phyloP scores from a whole-genome alignment of 2,329 filamentous ascomycete genomes.

The Mycogone perniciosa region DNA sequence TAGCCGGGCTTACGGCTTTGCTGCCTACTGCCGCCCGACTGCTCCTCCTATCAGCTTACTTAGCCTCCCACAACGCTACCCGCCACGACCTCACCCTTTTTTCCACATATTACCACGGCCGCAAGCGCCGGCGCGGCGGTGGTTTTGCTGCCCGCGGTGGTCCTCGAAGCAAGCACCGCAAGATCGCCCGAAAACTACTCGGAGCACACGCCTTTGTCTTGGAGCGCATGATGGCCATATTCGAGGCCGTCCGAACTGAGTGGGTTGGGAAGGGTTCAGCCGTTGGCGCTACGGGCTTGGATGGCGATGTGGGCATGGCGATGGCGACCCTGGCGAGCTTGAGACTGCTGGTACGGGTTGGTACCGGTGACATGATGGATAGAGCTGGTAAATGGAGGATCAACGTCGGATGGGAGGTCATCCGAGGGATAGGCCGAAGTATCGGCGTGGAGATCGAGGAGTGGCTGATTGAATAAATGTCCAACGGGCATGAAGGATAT shows the following conservation, averaged over 20 bases:
- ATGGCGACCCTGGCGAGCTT: slow-evolving; percentile 69
- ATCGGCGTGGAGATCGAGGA: slow-evolving; percentile 75
- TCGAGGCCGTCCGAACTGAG: slow-evolving; percentile 57
- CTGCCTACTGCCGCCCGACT: slow-evolving; percentile 69
- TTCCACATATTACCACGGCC: slow-evolving; percentile 59
- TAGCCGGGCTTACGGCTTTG: slow-evolving; percentile 45
- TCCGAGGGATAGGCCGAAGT: slow-evolving; percentile 61
- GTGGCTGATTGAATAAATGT: slow-evolving; percentile 58
- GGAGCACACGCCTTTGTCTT: slow-evolving; percentile 71
- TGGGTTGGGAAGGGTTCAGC: slow-evolving; percentile 36
- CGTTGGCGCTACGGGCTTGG: slow-evolving; percentile 31
- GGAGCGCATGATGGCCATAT: slow-evolving; percentile 73
- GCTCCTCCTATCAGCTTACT: slow-evolving; percentile 69
- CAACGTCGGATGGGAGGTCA: slow-evolving; percentile 72
- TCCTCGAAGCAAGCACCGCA: slow-evolving; percentile 50
- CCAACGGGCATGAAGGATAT: too few species aligned
- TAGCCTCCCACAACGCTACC: slow-evolving; percentile 72
- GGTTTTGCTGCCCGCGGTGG: slow-evolving; percentile 30
- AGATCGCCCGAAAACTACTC: slow-evolving; percentile 70
- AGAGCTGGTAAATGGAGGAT: slow-evolving; percentile 68
- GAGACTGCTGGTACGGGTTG: slow-evolving; percentile 61
- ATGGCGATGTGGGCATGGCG: slow-evolving; percentile 55
- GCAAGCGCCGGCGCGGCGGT: slow-evolving; percentile 45
- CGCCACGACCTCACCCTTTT: slow-evolving; percentile 70
- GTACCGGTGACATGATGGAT: slow-evolving; percentile 58